These are phyloP conservation scores for Rutidosis leptorrhynchoides DNA, from an alignment of 129 eudicot genomes.

Conservation along the genomic window DNA sequence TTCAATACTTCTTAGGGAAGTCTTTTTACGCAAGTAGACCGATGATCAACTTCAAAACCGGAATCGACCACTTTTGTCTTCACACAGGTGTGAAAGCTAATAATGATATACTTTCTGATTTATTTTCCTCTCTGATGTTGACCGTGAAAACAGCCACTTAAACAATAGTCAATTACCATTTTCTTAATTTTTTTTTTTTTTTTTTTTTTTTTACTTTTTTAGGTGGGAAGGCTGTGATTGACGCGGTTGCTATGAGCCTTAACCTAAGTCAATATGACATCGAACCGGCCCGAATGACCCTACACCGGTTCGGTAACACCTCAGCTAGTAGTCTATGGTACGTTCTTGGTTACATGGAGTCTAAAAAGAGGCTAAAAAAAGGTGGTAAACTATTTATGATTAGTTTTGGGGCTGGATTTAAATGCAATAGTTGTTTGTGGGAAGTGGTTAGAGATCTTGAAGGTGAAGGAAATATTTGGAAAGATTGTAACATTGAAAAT, in stretches of 20 bases:
- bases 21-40: slow-evolving; percentile 38
- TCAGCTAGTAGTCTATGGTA: slow-evolving; percentile 96
- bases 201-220: no score
- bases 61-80: slow-evolving; percentile 83
- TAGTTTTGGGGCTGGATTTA: slow-evolving; percentile 95
- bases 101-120: no score
- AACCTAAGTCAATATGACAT: slow-evolving; percentile 54
- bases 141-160: not conserved
- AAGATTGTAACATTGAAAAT: slow-evolving; percentile 50
- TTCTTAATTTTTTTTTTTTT: no score
- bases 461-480: slow-evolving; percentile 67
- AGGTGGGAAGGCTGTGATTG: slow-evolving; percentile 92
- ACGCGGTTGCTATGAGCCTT: slow-evolving; percentile 62
- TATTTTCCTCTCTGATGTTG: no score
- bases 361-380: slow-evolving; percentile 76
- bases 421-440: slow-evolving; percentile 92
- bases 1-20: slow-evolving; percentile 30
- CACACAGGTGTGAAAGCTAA: slow-evolving; percentile 90
- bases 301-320: slow-evolving; percentile 91
- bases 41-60: slow-evolving; percentile 63
- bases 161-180: not conserved
- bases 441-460: slow-evolving; percentile 82
- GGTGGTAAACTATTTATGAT: slow-evolving; percentile 80
- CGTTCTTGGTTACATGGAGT: slow-evolving; percentile 89
- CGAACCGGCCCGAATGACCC: slow-evolving; percentile 96